Percentiles rank a stretch among this genome's conserved stretches.
Conservation (phyloP, 2,329 filamentous ascomycete genomes). For the Fusarium praegraminearum region DNA sequence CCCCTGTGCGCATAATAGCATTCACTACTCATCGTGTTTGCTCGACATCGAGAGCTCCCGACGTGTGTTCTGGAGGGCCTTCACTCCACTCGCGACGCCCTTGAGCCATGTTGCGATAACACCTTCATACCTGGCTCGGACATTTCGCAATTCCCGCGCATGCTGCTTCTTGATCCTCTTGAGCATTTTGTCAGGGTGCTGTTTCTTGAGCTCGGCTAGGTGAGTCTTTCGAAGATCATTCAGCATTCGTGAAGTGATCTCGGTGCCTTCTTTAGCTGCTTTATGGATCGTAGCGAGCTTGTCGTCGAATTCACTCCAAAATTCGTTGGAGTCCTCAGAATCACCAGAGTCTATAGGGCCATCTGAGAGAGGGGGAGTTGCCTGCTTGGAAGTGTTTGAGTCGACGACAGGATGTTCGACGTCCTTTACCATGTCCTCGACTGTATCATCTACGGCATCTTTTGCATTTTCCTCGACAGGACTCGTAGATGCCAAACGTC, state of each 20-base stretch:
- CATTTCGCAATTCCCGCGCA: background rate
- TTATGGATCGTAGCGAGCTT: background rate
- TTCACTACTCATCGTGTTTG: background rate
- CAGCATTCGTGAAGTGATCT: background rate
- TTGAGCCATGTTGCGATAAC: constrained; percentile 1
- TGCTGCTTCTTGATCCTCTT: background rate
- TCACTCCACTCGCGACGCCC: background rate
- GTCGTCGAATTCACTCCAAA: background rate
- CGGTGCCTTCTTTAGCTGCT: constrained; percentile 1
- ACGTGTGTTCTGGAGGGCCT: background rate
- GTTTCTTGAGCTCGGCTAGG: background rate
- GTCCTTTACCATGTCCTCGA: background rate
- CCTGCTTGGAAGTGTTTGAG: background rate
- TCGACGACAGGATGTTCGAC: background rate
- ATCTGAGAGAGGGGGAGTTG: no score
- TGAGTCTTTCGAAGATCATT: background rate
- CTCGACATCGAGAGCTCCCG: background rate
- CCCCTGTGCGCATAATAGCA: background rate
- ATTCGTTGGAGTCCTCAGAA: background rate
- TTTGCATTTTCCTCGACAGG: background rate
- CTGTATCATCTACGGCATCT: background rate
- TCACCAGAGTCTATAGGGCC: background rate
- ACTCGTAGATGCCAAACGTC: background rate
- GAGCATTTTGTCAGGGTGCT: background rate
- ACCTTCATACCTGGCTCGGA: background rate